Conservation (phyloP, 2,329 filamentous ascomycete species). For the Aspergillus clavatus region DNA sequence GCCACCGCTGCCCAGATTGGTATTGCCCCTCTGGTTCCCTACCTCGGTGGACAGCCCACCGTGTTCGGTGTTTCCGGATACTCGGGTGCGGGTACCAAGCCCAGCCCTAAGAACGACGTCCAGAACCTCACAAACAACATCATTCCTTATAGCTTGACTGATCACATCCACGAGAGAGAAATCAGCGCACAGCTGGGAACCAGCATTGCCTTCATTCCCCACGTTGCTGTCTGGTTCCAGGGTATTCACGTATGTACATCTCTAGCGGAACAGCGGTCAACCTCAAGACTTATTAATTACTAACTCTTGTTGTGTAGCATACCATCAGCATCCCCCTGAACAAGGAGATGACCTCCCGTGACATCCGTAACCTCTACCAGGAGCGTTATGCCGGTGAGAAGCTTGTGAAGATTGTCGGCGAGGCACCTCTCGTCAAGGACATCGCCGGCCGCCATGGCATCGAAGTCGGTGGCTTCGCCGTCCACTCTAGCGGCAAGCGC, state of each 20-base stretch:
- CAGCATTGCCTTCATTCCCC: constrained; percentile 79
- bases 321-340: constrained; percentile 86
- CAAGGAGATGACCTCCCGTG: constrained; percentile 80
- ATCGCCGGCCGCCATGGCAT: constrained; percentile 83
- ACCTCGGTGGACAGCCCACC: constrained; percentile 72
- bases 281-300: not conserved
- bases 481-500: constrained; percentile 80
- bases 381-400: constrained; percentile 94
- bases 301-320: constrained; percentile 48
- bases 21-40: constrained; percentile 73
- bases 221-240: constrained; percentile 96
- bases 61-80: constrained; percentile 92
- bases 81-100: constrained; percentile 91
- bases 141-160: constrained; percentile 84
- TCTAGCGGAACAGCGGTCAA: not conserved
- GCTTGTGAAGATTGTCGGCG: constrained; percentile 86
- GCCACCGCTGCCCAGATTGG: constrained; percentile 88
- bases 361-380: constrained; percentile 92
- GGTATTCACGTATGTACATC: constrained; percentile 64
- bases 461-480: constrained; percentile 93
- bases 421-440: constrained; percentile 77
- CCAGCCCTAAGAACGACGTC: constrained; percentile 88
- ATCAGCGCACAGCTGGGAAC: constrained; percentile 73
- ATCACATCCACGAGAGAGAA: constrained; percentile 92
- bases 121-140: constrained; percentile 78